Conservation (phyloP, 2,329 filamentous ascomycete species). For the Penicillium sp. region DNA sequence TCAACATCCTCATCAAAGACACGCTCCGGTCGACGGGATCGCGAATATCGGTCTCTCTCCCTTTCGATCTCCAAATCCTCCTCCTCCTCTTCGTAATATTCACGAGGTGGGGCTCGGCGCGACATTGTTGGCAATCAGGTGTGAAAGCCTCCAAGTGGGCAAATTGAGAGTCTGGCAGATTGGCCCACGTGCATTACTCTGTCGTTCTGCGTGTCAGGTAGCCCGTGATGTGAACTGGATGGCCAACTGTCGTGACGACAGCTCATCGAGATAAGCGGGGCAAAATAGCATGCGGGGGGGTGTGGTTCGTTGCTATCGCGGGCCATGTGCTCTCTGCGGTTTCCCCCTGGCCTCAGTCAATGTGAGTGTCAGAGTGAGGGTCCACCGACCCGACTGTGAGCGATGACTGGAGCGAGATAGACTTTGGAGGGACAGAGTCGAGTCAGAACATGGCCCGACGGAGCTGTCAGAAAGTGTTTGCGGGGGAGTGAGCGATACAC, state of each 20-base stretch:
- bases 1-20: slow-evolving; percentile 26
- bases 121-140: slow-evolving; percentile 21
- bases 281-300: not conserved
- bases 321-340: too few relatives aligned
- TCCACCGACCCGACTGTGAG: too few relatives aligned
- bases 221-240: too few relatives aligned
- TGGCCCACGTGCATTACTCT: not conserved
- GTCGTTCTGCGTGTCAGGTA: not conserved
- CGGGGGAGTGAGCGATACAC: slow-evolving; percentile 3
- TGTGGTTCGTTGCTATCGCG: too few relatives aligned
- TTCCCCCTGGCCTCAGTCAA: too few relatives aligned
- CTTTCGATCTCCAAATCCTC: slow-evolving; percentile 22
- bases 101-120: slow-evolving; percentile 23
- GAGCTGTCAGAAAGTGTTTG: not conserved
- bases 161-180: not conserved
- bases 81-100: slow-evolving; percentile 26
- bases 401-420: too few relatives aligned
- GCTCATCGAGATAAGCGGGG: slow-evolving; percentile 1
- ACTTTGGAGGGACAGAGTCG: too few relatives aligned
- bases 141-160: not conserved
- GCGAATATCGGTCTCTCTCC: slow-evolving; percentile 22
- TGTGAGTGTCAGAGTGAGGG: too few relatives aligned
- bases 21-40: slow-evolving; percentile 21
- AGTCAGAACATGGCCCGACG: too few relatives aligned
- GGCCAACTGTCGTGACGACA: not conserved